phyloP scores from a whole-genome alignment of 306 rosid species.

The Canavalia ensiformis region DNA sequence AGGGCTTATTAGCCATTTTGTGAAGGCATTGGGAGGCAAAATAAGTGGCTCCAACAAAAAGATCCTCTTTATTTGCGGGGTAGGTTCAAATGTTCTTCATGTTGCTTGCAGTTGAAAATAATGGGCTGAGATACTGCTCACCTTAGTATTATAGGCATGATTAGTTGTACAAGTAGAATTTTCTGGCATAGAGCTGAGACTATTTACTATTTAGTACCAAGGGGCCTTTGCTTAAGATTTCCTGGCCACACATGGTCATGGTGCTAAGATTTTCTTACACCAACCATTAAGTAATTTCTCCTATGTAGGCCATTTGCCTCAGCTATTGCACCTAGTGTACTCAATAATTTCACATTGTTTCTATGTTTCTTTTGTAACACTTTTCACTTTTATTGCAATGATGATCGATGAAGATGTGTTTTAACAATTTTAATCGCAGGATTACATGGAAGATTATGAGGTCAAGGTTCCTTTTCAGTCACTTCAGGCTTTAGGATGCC shows the following conservation, averaged over 20 bases:
- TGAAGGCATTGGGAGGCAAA: constrained; percentile 85
- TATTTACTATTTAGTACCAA: constrained; percentile 3
- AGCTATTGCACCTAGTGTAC: constrained; percentile 12
- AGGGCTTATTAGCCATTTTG: constrained; percentile 61
- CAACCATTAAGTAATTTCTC: constrained; percentile 15
- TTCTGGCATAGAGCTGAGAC: not conserved
- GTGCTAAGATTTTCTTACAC: not conserved
- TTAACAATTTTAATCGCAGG: constrained; percentile 56
- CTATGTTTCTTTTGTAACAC: not conserved
- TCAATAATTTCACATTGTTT: not conserved
- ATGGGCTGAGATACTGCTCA: not conserved
- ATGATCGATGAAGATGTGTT: constrained; percentile 3
- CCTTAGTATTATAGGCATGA: constrained; percentile 30
- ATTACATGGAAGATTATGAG: constrained; percentile 94
- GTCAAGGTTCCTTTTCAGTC: constrained; percentile 84
- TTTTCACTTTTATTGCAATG: constrained; percentile 19
- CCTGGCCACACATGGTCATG: not conserved
- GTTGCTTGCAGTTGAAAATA: constrained; percentile 22
- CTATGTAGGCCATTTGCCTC: constrained; percentile 22
- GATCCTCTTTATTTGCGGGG: constrained; percentile 92
- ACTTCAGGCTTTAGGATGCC: constrained; percentile 88
- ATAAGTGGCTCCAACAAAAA: constrained; percentile 67
- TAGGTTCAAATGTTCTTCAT: constrained; percentile 49
- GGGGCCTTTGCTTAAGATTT: constrained; percentile 5
- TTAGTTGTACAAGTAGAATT: constrained; percentile 31